A percentile compares a stretch with the other conserved stretches of the same genome.
These are phyloP conservation scores for Sarocladium oryzae DNA, from an alignment of 2,329 filamentous ascomycete species.

Conservation along the genomic window DNA sequence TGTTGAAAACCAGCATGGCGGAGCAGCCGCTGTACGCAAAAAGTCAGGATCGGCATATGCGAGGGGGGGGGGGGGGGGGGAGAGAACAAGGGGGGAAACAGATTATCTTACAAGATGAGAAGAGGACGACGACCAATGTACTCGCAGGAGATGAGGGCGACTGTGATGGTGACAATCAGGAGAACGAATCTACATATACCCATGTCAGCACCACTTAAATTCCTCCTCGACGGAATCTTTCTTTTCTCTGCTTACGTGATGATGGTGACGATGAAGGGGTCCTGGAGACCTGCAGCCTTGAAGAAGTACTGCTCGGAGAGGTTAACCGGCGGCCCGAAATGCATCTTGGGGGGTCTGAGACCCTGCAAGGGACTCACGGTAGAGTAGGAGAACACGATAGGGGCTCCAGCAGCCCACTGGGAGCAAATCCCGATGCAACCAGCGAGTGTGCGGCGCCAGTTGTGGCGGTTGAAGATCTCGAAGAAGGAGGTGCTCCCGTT, in stretches of 20 bases:
- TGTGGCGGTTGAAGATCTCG: not conserved
- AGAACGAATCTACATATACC: not conserved
- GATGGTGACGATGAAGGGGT: not conserved
- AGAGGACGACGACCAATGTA: not conserved
- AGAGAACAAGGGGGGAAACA: not conserved
- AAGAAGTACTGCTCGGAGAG: not conserved
- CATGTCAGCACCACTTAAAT: not conserved
- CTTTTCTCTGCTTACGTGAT: no score
- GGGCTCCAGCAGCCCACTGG: not conserved
- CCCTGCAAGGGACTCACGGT: not conserved
- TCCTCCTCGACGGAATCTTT: no score
- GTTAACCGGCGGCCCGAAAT: no score
- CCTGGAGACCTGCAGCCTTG: not conserved
- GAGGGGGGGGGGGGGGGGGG: no score
- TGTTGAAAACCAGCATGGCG: not conserved
- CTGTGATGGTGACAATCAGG: not conserved
- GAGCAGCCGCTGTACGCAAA: not conserved
- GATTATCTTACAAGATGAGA: not conserved
- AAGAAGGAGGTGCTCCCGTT: not conserved
- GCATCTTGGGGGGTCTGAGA: not conserved
- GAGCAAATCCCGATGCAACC: not conserved
- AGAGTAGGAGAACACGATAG: not conserved
- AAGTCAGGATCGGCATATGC: not conserved
- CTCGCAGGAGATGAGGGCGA: not conserved
- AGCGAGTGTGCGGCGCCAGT: not conserved